A percentile compares a stretch with the other conserved stretches of the same genome.
Conservation (phyloP, 2,329 filamentous ascomycete species). For the Aspergillus sp. region DNA sequence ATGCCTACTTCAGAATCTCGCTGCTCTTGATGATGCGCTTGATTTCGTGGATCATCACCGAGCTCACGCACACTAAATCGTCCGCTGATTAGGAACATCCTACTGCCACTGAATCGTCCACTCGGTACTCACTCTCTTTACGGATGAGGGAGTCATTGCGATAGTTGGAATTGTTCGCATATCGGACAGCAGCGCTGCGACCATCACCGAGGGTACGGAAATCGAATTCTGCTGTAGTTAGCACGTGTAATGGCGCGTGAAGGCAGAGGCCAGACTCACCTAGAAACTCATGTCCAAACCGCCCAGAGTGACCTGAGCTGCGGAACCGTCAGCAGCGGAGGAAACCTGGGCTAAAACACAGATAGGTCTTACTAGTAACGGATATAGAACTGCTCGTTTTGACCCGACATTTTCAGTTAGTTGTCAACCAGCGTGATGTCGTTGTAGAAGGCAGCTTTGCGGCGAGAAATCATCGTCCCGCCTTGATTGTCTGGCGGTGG, state of each 20-base stretch:
- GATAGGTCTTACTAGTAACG: slow-evolving; percentile 81
- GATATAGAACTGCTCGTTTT: slow-evolving; percentile 86
- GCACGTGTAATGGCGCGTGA: slow-evolving; percentile 15
- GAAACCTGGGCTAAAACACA: slow-evolving; percentile 32
- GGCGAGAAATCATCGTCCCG: slow-evolving; percentile 7
- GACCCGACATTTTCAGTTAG: slow-evolving; percentile 58
- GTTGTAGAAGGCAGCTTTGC: slow-evolving; percentile 11
- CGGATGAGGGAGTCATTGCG: slow-evolving; percentile 97
- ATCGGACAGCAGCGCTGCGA: slow-evolving; percentile 87
- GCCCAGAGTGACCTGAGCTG: slow-evolving; percentile 95
- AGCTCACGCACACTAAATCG: slow-evolving; percentile 85
- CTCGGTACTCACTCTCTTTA: slow-evolving; percentile 81
- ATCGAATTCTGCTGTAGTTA: slow-evolving; percentile 74
- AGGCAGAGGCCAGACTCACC: slow-evolving; percentile 55
- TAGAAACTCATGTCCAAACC: slow-evolving; percentile 96
- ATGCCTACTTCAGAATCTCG: slow-evolving; percentile 86
- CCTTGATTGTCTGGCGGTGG: slow-evolving; percentile 13
- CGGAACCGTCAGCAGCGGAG: slow-evolving; percentile 42
- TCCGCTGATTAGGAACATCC: slow-evolving; percentile 18
- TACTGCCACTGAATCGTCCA: slow-evolving; percentile 4
- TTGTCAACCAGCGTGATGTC: slow-evolving; percentile 6
- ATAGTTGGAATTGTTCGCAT: slow-evolving; percentile 99
- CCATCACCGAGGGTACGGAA: slow-evolving; percentile 91
- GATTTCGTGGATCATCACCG: slow-evolving; percentile 86
- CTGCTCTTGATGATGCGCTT: slow-evolving; percentile 96